Evolutionary conservation across 2,329 filamentous ascomycete species (phyloP).

Genomic region (Pseudocercospora cruenta): DNA sequence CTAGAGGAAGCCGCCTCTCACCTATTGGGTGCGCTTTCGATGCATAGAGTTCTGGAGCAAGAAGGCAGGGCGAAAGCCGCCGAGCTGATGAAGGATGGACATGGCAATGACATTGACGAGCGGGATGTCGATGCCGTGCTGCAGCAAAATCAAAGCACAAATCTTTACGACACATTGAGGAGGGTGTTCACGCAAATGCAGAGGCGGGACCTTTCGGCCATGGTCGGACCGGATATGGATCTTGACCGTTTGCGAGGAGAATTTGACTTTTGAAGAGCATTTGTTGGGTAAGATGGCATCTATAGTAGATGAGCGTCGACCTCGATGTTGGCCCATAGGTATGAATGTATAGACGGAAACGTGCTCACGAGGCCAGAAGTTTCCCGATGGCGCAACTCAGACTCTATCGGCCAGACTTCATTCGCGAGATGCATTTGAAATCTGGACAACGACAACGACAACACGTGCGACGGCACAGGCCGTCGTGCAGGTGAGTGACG

Average conservation of each 20-base stretch:
- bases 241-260: constrained; percentile 85
- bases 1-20: constrained; percentile 92
- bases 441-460: background rate
- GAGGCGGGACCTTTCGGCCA: constrained; percentile 80
- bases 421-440: background rate
- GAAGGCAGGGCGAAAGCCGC: constrained; percentile 81
- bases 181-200: constrained; percentile 98
- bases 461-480: background rate
- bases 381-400: background rate
- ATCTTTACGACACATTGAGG: constrained; percentile 90
- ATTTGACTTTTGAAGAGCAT: constrained; percentile 72
- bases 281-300: background rate
- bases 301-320: background rate
- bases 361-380: background rate
- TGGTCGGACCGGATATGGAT: constrained; percentile 87
- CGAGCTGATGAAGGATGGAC: constrained; percentile 71
- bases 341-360: background rate
- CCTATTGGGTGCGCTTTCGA: constrained; percentile 84
- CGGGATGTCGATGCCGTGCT: constrained; percentile 83
- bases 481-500: background rate
- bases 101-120: constrained; percentile 60
- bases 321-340: background rate
- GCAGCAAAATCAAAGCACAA: constrained; percentile 93
- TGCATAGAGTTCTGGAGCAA: constrained; percentile 92
- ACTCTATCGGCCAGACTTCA: no score